Evolutionary conservation across 2,329 filamentous ascomycete species (phyloP).

Genomic region (Laburnicola sp.): DNA sequence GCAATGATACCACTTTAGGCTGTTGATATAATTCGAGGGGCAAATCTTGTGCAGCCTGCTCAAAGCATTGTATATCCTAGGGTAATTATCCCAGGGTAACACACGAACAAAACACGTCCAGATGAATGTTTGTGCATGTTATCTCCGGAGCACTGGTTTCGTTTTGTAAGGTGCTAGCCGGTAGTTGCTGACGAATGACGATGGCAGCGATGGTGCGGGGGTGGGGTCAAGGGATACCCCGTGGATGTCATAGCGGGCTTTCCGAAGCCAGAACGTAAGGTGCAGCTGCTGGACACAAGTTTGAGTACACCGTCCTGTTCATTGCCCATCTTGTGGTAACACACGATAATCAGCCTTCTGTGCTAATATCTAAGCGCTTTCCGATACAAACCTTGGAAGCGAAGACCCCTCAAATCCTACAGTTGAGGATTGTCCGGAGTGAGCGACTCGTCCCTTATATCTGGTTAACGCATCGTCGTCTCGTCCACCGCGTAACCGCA

Average conservation of each 20-base stretch:
- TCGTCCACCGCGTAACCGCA: background rate
- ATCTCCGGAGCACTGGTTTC: slow-evolving; percentile 14
- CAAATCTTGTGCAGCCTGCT: too few relatives aligned
- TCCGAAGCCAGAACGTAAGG: background rate
- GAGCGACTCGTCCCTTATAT: too few relatives aligned
- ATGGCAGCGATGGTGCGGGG: slow-evolving; percentile 8
- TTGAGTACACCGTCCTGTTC: too few relatives aligned
- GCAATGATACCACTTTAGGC: too few relatives aligned
- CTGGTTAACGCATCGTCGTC: too few relatives aligned
- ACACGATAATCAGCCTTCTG: background rate
- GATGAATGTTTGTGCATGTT: background rate
- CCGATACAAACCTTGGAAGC: background rate
- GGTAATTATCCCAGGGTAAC: too few relatives aligned
- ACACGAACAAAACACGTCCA: background rate
- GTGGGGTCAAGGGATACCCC: slow-evolving; percentile 24
- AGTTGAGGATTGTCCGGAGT: too few relatives aligned
- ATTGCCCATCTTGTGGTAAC: too few relatives aligned
- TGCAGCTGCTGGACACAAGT: too few relatives aligned
- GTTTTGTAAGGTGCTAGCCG: background rate
- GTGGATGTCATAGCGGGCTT: slow-evolving; percentile 7
- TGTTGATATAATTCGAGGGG: too few relatives aligned
- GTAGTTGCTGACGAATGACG: slow-evolving; percentile 7
- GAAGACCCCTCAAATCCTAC: too few relatives aligned
- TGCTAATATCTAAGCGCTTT: background rate
- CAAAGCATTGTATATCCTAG: too few relatives aligned